Base-by-base conservation (phyloP, 2,329 filamentous ascomycete genomes). In the Sporothrix euskadiensis region DNA sequence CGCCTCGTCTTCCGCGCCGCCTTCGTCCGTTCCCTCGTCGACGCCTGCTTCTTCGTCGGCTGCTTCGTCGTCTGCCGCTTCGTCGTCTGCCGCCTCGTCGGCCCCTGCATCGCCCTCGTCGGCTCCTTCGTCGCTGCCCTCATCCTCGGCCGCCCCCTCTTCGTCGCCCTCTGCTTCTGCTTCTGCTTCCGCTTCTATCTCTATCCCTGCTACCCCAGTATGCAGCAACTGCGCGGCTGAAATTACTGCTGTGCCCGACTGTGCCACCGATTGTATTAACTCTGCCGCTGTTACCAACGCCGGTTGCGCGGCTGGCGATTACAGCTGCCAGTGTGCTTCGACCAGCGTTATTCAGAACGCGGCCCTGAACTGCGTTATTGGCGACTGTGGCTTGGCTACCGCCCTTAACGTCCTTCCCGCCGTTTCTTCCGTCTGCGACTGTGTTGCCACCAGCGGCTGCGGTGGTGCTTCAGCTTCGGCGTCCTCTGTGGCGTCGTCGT, bases 311-410 rank as follows among this genome's bases (percentile, higher is more conserved):
- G 56, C 47, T 39, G 69, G 22, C 26, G 44, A 71, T 12, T 71
- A 63, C 56, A 9, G 12, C 12, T 71, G 69, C 69, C 69, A 71
- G 70, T 76, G 74, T 52, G 57, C 61, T 16, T 59, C 71, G 3
- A 69, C 71, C 41, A 65, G n/a, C 2, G 54, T 63, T 14, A 54
- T 73, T 47, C 71, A 73, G 35, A 68, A 35, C 16, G 66, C 73
- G 7, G 65, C 73, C 35, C 26, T 72, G 7, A 70, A 66, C 49
- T 75, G 74, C 16, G 69, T 75, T 16, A 8, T 71, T n/a, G 66
- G 35, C 12, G 52, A 14, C 52, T 75, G 74, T 49, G 73, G 73
- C 61, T 14, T 73, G 4, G 49, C 3, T 1, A 44, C 16, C 19
- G 72, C 26, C 8, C 10, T 68, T 3, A 41, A 12, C 2, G 72